Percentiles rank a stretch among this genome's conserved stretches.
Evolutionary conservation across 192 early-diverging fungal species (phyloP).

Genomic region (Phlyctochytrium arcticum): DNA sequence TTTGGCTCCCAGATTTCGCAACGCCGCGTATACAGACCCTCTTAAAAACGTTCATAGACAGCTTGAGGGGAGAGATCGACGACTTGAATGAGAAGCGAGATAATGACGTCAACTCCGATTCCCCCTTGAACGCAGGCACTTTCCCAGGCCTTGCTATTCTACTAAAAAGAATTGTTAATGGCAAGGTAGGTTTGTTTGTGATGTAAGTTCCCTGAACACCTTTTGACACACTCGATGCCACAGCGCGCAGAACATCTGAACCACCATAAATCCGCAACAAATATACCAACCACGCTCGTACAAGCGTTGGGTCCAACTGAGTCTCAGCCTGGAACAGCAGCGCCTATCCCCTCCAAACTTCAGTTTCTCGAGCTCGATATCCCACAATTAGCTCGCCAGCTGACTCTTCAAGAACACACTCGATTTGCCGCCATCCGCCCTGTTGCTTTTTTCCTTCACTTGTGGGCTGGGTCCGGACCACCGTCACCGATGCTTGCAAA

Average conservation of each 20-base stretch:
- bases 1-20: constrained; percentile 6
- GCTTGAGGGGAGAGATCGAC: neutral
- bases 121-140: neutral
- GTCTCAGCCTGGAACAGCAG: no score
- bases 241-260: no score
- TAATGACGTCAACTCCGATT: no score
- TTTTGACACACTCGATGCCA: no score
- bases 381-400: neutral
- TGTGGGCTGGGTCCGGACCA: constrained; percentile 1
- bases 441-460: constrained; percentile 2
- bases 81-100: no score
- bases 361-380: constrained; percentile 10
- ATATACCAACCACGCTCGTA: no score
- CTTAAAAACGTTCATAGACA: neutral
- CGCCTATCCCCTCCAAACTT: neutral
- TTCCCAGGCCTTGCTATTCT: neutral
- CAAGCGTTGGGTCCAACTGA: no score
- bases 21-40: neutral
- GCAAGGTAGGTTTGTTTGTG: constrained; percentile 5
- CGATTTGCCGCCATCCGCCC: constrained; percentile 6
- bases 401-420: constrained; percentile 15
- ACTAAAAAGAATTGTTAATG: neutral
- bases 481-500: neutral
- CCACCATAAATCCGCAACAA: no score
- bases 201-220: no score